Evolutionary conservation across 2,329 filamentous ascomycete species (phyloP).

Genomic region (Aaosphaeria arxii): DNA sequence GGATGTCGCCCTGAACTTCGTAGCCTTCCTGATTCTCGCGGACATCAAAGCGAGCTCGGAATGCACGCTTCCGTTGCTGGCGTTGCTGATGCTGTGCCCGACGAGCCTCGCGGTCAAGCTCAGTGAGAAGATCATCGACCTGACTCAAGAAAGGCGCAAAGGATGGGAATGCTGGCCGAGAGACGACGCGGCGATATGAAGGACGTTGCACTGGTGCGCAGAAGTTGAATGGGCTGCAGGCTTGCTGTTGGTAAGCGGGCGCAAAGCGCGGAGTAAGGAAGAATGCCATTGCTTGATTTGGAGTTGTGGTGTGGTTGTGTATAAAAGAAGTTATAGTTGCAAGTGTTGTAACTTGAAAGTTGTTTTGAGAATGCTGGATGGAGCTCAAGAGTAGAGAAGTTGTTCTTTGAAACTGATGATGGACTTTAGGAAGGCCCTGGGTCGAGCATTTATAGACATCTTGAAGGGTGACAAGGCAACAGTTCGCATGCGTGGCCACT

Average conservation of each 20-base stretch:
- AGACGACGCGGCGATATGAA: constrained; percentile 11
- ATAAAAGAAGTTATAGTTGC: neutral
- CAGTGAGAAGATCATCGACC: constrained; percentile 28
- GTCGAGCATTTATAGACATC: constrained; percentile 32
- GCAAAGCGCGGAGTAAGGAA: constrained; percentile 30
- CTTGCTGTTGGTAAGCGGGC: constrained; percentile 26
- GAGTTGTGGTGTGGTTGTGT: constrained; percentile 1
- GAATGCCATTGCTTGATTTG: constrained; percentile 27
- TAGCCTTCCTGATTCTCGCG: constrained; percentile 27
- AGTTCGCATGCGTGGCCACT: constrained; percentile 16
- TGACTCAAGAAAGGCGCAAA: constrained; percentile 32
- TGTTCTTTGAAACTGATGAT: constrained; percentile 24
- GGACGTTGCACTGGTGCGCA: constrained; percentile 15
- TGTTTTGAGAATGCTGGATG: constrained; percentile 5
- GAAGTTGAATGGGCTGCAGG: constrained; percentile 25
- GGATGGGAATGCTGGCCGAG: constrained; percentile 18
- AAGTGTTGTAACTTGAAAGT: constrained; percentile 1
- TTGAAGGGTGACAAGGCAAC: constrained; percentile 19
- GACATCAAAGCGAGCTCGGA: constrained; percentile 29
- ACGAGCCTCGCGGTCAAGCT: constrained; percentile 28
- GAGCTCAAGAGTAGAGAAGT: constrained; percentile 16
- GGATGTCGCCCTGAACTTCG: constrained; percentile 29
- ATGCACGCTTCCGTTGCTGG: constrained; percentile 27
- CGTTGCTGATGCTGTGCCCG: constrained; percentile 22
- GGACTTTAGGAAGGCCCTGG: constrained; percentile 8